Percentiles rank a stretch among this genome's conserved stretches.
These are phyloP conservation scores for Raffaelea arxii DNA, from an alignment of 2,329 filamentous ascomycete genomes.

Conservation along the genomic window DNA sequence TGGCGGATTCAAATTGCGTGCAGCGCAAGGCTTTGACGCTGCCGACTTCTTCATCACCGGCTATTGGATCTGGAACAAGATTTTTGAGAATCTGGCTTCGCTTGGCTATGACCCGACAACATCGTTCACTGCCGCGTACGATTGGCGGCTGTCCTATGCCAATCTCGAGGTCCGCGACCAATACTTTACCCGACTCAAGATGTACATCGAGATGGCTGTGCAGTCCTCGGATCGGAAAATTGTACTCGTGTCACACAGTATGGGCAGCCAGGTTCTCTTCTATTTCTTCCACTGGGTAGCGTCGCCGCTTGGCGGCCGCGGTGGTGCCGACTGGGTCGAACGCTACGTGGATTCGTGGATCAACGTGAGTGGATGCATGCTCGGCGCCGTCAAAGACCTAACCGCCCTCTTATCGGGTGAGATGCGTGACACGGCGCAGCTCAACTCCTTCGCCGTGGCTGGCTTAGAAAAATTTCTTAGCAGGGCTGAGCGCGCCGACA, in stretches of 20 bases:
- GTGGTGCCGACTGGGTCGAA: conserved; percentile 84
- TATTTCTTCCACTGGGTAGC: conserved; percentile 75
- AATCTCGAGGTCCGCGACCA: conserved; percentile 87
- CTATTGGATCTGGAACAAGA: conserved; percentile 99
- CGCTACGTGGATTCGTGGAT: conserved; percentile 88
- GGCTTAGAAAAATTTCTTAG: conserved; percentile 92
- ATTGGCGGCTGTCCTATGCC: conserved; percentile 85
- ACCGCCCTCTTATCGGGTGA: conserved; percentile 89
- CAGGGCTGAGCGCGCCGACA: conserved; percentile 80
- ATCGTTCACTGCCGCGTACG: conserved; percentile 63
- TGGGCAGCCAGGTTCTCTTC: conserved; percentile 92
- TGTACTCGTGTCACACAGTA: conserved; percentile 85
- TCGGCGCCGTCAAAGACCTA: conserved; percentile 84
- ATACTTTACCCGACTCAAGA: conserved; percentile 87
- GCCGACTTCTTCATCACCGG: conserved; percentile 87
- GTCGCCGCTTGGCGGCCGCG: conserved; percentile 64
- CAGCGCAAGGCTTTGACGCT: conserved; percentile 93
- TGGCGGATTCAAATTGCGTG: conserved; percentile 77
- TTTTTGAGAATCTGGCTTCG: conserved; percentile 90
- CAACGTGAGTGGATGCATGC: conserved; percentile 96
- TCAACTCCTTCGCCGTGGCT: conserved; percentile 94
- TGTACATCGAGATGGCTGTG: conserved; percentile 77
- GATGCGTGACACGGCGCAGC: conserved; percentile 95
- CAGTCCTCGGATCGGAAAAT: conserved; percentile 68
- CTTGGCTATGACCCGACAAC: conserved; percentile 88